Conservation (phyloP, 75 land plant species). For the Cupressus sempervirens region DNA sequence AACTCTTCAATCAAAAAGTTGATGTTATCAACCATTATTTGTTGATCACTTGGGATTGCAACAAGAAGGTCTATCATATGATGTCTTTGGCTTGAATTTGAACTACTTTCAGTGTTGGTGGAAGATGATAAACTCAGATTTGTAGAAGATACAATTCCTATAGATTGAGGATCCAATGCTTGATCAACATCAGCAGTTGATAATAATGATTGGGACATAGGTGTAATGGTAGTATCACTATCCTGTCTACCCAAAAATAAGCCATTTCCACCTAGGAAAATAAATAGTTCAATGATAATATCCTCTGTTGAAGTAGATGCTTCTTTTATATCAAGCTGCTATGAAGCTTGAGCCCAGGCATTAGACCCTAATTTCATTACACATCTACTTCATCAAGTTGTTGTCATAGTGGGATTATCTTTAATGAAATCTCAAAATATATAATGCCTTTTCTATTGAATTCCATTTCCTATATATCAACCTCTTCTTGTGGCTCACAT, state of each 20-base stretch:
- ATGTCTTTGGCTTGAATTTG: constrained; percentile 9
- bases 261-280: background rate
- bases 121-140: constrained; percentile 11
- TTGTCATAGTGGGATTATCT: too few relatives aligned
- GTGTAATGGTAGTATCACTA: background rate
- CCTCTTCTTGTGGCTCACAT: too few relatives aligned
- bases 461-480: too few relatives aligned
- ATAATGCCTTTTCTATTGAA: too few relatives aligned
- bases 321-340: too few relatives aligned
- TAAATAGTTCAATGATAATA: constrained; percentile 7
- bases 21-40: constrained; percentile 69
- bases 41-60: constrained; percentile 59
- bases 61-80: constrained; percentile 16
- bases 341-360: too few relatives aligned
- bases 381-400: too few relatives aligned
- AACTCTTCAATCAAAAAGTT: constrained; percentile 71
- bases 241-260: constrained; percentile 9
- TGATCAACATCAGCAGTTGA: background rate
- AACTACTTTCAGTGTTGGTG: constrained; percentile 12
- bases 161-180: background rate
- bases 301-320: too few relatives aligned
- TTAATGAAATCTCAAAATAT: too few relatives aligned
- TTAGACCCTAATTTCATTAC: too few relatives aligned
- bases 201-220: background rate
- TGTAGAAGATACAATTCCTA: background rate